Base-by-base conservation (phyloP, 441 rosid species). In the Geranium incanum region DNA sequence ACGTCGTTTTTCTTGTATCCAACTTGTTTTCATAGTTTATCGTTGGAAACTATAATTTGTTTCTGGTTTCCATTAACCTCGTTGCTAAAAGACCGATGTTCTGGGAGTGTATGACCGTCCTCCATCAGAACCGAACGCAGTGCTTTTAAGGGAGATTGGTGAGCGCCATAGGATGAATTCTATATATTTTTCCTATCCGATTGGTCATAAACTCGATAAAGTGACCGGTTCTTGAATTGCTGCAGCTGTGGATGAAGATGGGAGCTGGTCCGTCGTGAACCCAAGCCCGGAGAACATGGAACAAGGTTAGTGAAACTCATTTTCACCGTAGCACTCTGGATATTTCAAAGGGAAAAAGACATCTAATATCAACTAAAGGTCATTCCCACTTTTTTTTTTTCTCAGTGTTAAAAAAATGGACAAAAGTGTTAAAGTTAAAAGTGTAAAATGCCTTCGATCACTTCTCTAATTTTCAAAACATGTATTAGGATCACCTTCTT, bases 1-100 rank as follows among this genome's bases (percentile, higher is more conserved):
- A 86, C 67, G 97, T 92, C 28, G 91, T 94, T 69, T 94, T 94
- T 72, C 99, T 94, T 60, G 97, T 94, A 94, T 92, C 97, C 95
- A 83, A 0, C 9, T 45, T 23, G 9, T 48, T 48, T 4, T 48
- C 12, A 3, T 48, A 48, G 55, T 48, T 48, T 2, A 48, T 48
- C 13, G 21, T 64, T 11, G 19, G 8, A 36, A 70, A 19, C 13
- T 2, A 8, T 16, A 12, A 18, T 43, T 38, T 0, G 16, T 60
- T 19, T 66, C 43, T 82, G 89, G 83, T 82, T 63, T 85, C 88
- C 84, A 6, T 70, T 77, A 80, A 88, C 81, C 66, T 71, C 73
- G 37, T 66, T 74, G 33, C 33, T 23, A 23, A 74, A 78, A 92
- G 97, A 95, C 97, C 74, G 96, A 95, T 78, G 97, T 95, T 52